phyloP scores from a whole-genome alignment of 352 stramenopile species.

The Aphanomyces stellatus region DNA sequence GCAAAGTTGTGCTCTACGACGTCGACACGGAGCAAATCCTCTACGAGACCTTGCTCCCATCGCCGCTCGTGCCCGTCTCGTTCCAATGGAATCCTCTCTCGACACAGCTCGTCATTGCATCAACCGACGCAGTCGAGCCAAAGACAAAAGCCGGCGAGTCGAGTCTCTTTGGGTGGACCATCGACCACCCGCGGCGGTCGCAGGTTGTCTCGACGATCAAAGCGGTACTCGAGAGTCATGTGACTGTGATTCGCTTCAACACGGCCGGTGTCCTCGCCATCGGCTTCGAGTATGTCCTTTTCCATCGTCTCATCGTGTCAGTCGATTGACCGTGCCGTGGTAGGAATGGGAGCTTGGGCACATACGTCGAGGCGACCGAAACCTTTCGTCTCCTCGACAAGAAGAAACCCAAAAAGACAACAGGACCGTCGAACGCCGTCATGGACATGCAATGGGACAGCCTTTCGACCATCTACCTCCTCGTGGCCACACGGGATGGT shows the following conservation, averaged over 20 bases:
- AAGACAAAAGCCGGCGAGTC: background rate
- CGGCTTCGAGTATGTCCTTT: constrained; percentile 11
- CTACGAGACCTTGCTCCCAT: background rate
- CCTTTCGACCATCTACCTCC: constrained; percentile 22
- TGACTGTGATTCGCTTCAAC: constrained; percentile 16
- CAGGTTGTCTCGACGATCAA: background rate
- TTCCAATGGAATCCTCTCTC: constrained; percentile 11
- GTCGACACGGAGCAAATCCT: constrained; percentile 14
- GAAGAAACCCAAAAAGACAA: constrained; percentile 4
- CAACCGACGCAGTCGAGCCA: background rate
- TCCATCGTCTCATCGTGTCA: background rate
- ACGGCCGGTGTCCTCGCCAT: constrained; percentile 6
- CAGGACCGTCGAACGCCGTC: background rate
- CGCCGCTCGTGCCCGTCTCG: background rate
- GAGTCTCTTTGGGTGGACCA: constrained; percentile 8
- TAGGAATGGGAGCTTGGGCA: background rate
- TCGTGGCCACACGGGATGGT: constrained; percentile 20
- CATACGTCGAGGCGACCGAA: background rate
- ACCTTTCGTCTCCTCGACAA: constrained; percentile 3
- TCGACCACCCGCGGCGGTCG: background rate
- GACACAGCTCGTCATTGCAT: constrained; percentile 8
- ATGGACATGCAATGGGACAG: constrained; percentile 24
- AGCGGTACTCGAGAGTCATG: background rate
- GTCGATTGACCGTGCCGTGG: background rate
- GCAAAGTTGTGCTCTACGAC: constrained; percentile 3